Base-by-base conservation (phyloP, 805 yeast genomes). In the Torulaspora gathmanii region DNA sequence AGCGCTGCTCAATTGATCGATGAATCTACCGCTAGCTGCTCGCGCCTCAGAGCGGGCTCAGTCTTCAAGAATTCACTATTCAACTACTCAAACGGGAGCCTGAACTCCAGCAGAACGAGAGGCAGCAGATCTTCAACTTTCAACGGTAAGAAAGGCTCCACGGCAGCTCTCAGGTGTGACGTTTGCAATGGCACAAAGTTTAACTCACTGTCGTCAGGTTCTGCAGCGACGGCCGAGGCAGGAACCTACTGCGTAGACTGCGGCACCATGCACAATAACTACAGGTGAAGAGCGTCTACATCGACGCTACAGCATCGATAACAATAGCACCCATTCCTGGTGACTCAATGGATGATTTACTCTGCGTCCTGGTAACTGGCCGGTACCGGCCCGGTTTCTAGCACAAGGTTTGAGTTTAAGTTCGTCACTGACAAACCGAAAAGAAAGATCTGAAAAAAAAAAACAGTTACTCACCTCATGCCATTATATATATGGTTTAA, bases 131-230 rank as follows among this genome's bases (percentile, higher is more conserved):
- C 46, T 20, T 51, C 52, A 1, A 40, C 17, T 40, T 17, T 31
- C 7, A 40, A 34, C 22, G 41, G 27, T 19, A 40, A 29, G 33
- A 44, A 17, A 25, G 47, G 40, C 6, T 16, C 16, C 10, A n/a
- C 25, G 12, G 37, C 47, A 11, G 42, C 33, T n/a, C 28, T 47
- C n/a, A 48, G 45, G 27, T 61, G 65, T 44, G 55, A 55, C 20
- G 60, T 58, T 19, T 62, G 67, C 43, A 52, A 56, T 37, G 57
- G 65, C 27, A 56, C 55, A 7, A 56, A 47, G 8, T 61, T 61
- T 33, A 53, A 44, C 29, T 31, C 45, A 3, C 27, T 43, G 7
- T 37, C 48, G 5, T 42, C 37, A n/a, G 42, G 42, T n/a, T 29
- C 40, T 10, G 17, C 30, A 20, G 44, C 42, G 4, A 44, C 51